Percentiles rank a stretch among this genome's conserved stretches.
phyloP scores from a whole-genome alignment of 306 rosid genomes.

The Begonia loranthoides region DNA sequence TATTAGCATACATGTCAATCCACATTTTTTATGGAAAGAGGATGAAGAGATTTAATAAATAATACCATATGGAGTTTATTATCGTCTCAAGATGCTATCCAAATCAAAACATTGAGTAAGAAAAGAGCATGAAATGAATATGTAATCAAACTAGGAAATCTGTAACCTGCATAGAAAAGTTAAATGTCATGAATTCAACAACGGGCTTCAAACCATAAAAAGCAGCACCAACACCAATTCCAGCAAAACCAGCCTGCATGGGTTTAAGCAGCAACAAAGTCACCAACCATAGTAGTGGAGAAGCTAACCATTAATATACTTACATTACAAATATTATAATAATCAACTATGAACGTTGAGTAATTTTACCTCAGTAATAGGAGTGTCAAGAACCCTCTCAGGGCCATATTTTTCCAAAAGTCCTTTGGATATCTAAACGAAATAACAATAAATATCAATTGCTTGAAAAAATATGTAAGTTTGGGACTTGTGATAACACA shows the following conservation, averaged over 20 bases:
- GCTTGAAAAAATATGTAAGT: not conserved
- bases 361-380: slow-evolving; percentile 35
- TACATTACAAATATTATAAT: too few relatives aligned
- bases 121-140: too few relatives aligned
- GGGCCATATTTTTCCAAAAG: slow-evolving; percentile 94
- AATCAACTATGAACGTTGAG: too few relatives aligned
- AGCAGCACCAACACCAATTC: slow-evolving; percentile 99
- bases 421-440: slow-evolving; percentile 68
- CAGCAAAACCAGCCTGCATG: slow-evolving; percentile 95
- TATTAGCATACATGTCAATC: too few relatives aligned
- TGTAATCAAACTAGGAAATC: too few relatives aligned
- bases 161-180: slow-evolving; percentile 98
- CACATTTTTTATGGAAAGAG: too few relatives aligned
- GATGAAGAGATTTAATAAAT: too few relatives aligned
- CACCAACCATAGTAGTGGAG: not conserved
- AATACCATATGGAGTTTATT: too few relatives aligned
- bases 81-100: too few relatives aligned
- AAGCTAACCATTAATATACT: too few relatives aligned
- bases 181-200: slow-evolving; percentile 95
- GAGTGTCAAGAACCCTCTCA: slow-evolving; percentile 94
- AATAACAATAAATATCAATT: not conserved
- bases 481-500: not conserved
- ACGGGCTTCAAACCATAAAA: slow-evolving; percentile 86
- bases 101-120: too few relatives aligned
- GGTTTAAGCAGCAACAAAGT: not conserved